Percentiles rank a stretch among this genome's conserved stretches.
Evolutionary conservation across 1,139 yeast genomes (phyloP).

Genomic region (Diutina pseudorugosa): DNA sequence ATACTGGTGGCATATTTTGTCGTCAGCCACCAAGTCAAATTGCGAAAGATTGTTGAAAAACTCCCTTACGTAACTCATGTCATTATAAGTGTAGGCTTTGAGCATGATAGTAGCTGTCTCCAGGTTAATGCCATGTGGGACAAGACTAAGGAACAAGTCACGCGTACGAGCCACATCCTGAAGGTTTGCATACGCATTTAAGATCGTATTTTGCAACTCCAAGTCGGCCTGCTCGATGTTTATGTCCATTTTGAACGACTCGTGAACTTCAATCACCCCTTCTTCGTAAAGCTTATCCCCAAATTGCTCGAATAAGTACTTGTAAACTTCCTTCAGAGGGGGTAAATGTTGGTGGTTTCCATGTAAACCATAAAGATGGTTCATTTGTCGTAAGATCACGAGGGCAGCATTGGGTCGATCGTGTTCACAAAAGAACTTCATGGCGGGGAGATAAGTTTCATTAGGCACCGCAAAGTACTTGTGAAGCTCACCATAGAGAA

Average conservation of each 20-base stretch:
- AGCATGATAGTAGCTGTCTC: slow-evolving; percentile 65
- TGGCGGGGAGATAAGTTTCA: slow-evolving; percentile 47
- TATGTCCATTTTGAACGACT: slow-evolving; percentile 54
- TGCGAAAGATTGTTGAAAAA: slow-evolving; percentile 54
- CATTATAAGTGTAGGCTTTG: slow-evolving; percentile 49
- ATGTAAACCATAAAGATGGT: slow-evolving; percentile 42
- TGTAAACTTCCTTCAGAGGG: slow-evolving; percentile 61
- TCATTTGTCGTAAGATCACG: slow-evolving; percentile 50
- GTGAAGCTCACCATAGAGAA: slow-evolving; percentile 47
- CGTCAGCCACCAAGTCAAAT: slow-evolving; percentile 42
- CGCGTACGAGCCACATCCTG: slow-evolving; percentile 50
- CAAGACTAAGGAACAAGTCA: slow-evolving; percentile 49
- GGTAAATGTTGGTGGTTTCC: slow-evolving; percentile 30
- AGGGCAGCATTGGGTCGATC: slow-evolving; percentile 56
- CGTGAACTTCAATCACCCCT: slow-evolving; percentile 59
- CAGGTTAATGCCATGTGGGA: slow-evolving; percentile 49
- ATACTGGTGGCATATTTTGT: slow-evolving; percentile 48
- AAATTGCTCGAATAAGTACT: slow-evolving; percentile 47
- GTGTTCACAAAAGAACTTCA: slow-evolving; percentile 45
- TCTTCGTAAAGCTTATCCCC: slow-evolving; percentile 51
- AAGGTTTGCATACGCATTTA: slow-evolving; percentile 55
- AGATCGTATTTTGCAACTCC: slow-evolving; percentile 44
- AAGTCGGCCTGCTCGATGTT: slow-evolving; percentile 44
- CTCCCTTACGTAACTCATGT: slow-evolving; percentile 45
- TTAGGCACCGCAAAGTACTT: slow-evolving; percentile 48